Conservation (phyloP, 2,329 filamentous ascomycete species). For the Neofusicoccum cordaticola region DNA sequence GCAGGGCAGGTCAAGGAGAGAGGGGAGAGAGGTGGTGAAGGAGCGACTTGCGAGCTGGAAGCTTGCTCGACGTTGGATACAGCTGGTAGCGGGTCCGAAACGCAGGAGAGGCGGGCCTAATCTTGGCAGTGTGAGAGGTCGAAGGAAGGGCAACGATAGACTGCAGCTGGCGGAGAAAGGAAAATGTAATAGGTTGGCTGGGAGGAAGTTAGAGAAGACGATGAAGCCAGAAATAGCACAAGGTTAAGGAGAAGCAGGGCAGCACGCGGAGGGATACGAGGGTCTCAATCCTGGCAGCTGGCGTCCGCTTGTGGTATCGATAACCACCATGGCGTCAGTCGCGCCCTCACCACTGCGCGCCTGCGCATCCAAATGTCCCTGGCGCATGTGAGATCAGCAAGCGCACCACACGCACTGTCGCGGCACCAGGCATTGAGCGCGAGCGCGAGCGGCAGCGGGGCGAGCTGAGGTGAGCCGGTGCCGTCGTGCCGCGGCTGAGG, state of each 20-base stretch:
- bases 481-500: no score
- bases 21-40: neutral
- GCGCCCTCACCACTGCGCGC: neutral
- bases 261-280: neutral
- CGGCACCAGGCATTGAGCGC: no score
- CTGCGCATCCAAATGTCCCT: neutral
- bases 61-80: neutral
- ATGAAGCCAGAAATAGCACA: constrained; percentile 4
- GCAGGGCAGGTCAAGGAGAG: neutral
- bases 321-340: constrained; percentile 7
- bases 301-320: constrained; percentile 13
- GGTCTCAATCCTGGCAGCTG: neutral
- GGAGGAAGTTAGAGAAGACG: neutral
- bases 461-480: no score
- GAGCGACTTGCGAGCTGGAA: neutral
- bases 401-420: no score
- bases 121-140: neutral
- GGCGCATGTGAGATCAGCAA: no score
- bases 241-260: constrained; percentile 7
- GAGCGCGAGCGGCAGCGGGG: no score
- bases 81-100: neutral
- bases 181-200: neutral
- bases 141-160: neutral
- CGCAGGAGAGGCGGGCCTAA: neutral
- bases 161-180: neutral